These are phyloP conservation scores for Colletotrichum sp. DNA, from an alignment of 2,329 filamentous ascomycete species.

Conservation along the genomic window DNA sequence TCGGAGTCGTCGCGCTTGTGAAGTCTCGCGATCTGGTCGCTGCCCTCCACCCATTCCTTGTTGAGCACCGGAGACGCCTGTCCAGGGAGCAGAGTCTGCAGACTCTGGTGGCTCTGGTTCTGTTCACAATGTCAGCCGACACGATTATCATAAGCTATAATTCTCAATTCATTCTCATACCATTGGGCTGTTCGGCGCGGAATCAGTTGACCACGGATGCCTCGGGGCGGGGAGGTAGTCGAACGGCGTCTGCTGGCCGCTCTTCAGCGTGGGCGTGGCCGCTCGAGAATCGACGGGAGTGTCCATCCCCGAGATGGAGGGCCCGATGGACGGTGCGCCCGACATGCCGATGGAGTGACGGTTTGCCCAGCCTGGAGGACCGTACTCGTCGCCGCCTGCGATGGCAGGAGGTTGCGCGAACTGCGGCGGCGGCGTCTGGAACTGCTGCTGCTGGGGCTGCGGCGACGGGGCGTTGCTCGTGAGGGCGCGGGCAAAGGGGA, in stretches of 20 bases:
- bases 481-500: conserved; percentile 8
- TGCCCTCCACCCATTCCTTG: conserved; percentile 36
- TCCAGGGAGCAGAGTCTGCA: conserved; percentile 42
- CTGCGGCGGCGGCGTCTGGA: background rate
- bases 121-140: conserved; percentile 24
- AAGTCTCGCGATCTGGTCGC: conserved; percentile 40
- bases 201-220: conserved; percentile 17
- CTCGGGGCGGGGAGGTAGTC: conserved; percentile 17
- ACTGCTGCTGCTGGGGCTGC: conserved; percentile 10
- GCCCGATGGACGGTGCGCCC: conserved; percentile 12
- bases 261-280: conserved; percentile 32
- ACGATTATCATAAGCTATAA: background rate
- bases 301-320: conserved; percentile 22
- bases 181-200: conserved; percentile 29
- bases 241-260: conserved; percentile 29
- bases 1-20: conserved; percentile 48
- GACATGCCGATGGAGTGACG: conserved; percentile 18
- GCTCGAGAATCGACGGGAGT: conserved; percentile 26
- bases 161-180: conserved; percentile 17
- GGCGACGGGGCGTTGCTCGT: conserved; percentile 11
- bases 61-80: conserved; percentile 29
- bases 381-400: conserved; percentile 12
- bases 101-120: conserved; percentile 48
- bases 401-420: background rate
- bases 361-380: conserved; percentile 19